Evolutionary conservation across 352 stramenopile genomes (phyloP), one percentile per base, ranked within the genome.

Genomic region (Phytophthora cryptogea): DNA sequence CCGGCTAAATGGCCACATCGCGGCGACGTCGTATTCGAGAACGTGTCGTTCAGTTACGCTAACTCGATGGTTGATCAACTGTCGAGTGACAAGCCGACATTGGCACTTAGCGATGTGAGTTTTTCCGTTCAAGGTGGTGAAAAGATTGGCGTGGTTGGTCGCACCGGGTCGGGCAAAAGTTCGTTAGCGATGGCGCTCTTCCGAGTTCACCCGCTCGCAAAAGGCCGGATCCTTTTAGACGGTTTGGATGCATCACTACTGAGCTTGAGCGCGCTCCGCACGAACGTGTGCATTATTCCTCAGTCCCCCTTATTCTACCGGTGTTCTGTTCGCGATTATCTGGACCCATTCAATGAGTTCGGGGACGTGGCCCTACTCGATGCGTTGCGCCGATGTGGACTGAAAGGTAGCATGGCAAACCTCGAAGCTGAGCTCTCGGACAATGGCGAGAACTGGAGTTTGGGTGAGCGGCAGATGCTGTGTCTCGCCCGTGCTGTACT

Each of bases 391-490:
- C 57, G 63, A 32, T 77, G 73, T 30, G 68, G 77, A 31, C 61
- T 89, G 13, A 67, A 74, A 28, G 70, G 66, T 8, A 68, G 51
- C 30, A 66, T 75, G 41, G 62, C 57, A 1, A 75, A 62, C 27
- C 57, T 75, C 0, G 67, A 75, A 45, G 67, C 53, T 7, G 67
- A 75, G 23, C 53, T 75, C 1, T 55, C 67, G 2, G 96, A 99
- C 60, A 96, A 95, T 36, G 97, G 97, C 13, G 80, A 83, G 32
- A 99, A 99, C 73, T 98, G 97, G 53, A 95, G 74, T 56, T 88
- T 97, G 10, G 97, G 97, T 11, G 94, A 99, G 72, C 74, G 96
- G 0, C 97, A 99, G 74, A 87, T 99, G 50, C 63, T 99, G 27
- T 98, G 95, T 64, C 84, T 99, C 55, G 97, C 90, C 23, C 80